Evolutionary conservation across 176 grass and related monocot genomes (phyloP).

Genomic region (Oryza meyeriana): DNA sequence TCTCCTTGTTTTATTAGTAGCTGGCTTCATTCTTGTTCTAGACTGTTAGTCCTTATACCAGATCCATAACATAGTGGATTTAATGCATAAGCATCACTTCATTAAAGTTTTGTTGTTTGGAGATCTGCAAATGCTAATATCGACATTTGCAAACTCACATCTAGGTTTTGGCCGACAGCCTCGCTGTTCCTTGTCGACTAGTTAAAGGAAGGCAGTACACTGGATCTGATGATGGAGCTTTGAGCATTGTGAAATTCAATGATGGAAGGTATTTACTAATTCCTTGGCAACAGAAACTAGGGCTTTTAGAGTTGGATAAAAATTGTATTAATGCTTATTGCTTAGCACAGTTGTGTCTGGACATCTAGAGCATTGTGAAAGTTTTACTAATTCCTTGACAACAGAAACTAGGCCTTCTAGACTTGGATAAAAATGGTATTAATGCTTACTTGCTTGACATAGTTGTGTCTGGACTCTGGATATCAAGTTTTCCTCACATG

Average conservation of each 20-base stretch:
- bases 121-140: conserved; percentile 16
- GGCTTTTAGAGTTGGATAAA: background rate
- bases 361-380: conserved; percentile 84
- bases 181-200: conserved; percentile 76
- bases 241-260: conserved; percentile 92
- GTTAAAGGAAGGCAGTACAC: conserved; percentile 92
- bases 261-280: conserved; percentile 76
- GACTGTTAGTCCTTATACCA: background rate
- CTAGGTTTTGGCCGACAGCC: conserved; percentile 89
- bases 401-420: background rate
- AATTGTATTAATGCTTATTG: conserved; percentile 1
- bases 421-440: background rate
- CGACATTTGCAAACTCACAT: conserved; percentile 19
- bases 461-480: background rate
- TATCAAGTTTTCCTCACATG: background rate
- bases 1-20: conserved; percentile 13
- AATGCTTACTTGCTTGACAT: background rate
- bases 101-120: background rate
- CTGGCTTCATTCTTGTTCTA: conserved; percentile 4
- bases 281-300: background rate
- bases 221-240: conserved; percentile 91
- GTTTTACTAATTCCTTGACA: conserved; percentile 33
- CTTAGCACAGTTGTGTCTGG: no score
- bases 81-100: background rate
- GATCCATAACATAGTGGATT: background rate